Percentiles rank a stretch among this genome's conserved stretches.
Conservation (phyloP, 2,329 filamentous ascomycete species). For the Zymoseptoria brevis region DNA sequence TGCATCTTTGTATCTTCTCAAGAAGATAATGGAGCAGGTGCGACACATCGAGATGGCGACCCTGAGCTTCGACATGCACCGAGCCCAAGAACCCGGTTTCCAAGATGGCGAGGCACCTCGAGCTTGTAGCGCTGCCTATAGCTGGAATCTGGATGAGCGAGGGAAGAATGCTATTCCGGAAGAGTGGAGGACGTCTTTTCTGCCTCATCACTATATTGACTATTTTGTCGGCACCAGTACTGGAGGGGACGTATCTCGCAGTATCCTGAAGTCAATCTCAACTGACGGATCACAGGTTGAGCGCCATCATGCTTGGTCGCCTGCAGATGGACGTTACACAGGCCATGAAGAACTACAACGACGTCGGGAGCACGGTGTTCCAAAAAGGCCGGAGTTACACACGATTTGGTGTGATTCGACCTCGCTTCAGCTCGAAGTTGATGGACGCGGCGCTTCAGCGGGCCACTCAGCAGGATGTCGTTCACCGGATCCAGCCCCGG, state of each 20-base stretch:
- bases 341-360: conserved; percentile 10
- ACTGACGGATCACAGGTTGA: conserved; percentile 4
- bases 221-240: conserved; percentile 19
- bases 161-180: neutral
- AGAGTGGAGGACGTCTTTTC: neutral
- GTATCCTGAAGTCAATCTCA: neutral
- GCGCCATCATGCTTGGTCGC: conserved; percentile 20
- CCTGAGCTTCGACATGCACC: too few species aligned
- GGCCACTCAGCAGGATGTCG: too few species aligned
- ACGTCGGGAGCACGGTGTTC: conserved; percentile 13
- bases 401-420: too few species aligned
- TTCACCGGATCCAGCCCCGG: too few species aligned
- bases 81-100: too few species aligned
- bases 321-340: conserved; percentile 13
- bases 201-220: conserved; percentile 20
- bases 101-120: neutral
- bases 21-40: conserved; percentile 9
- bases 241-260: conserved; percentile 6
- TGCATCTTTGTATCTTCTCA: conserved; percentile 11
- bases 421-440: too few species aligned
- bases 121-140: conserved; percentile 1
- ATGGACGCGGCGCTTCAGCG: too few species aligned
- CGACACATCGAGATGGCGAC: neutral
- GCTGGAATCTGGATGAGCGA: neutral
- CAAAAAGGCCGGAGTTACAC: too few species aligned